These are phyloP conservation scores for Didymosphaeria variabile DNA, from an alignment of 2,329 filamentous ascomycete genomes.

Conservation along the genomic window DNA sequence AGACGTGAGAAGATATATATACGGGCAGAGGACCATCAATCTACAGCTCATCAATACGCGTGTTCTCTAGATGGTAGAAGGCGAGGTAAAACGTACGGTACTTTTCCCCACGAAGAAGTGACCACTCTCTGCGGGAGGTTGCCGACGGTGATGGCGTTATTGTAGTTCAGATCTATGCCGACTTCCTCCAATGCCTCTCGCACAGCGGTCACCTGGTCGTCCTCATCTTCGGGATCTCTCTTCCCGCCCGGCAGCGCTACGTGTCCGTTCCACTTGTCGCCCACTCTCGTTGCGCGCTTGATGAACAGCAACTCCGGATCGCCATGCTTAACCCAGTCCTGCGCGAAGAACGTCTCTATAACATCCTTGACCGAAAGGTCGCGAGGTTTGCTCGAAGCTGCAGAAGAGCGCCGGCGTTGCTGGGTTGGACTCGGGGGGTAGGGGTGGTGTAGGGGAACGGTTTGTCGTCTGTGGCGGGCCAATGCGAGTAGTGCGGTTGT, in stretches of 20 bases:
- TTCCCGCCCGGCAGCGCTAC: constrained; percentile 74
- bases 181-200: constrained; percentile 74
- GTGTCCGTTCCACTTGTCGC: constrained; percentile 75
- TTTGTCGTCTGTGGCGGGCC: constrained; percentile 51
- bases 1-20: constrained; percentile 70
- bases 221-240: constrained; percentile 69
- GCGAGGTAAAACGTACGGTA: constrained; percentile 58
- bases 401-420: constrained; percentile 39
- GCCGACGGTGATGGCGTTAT: constrained; percentile 60
- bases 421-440: constrained; percentile 28
- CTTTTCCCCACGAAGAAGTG: constrained; percentile 72
- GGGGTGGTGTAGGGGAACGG: constrained; percentile 25
- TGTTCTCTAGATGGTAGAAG: neutral
- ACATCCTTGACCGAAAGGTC: constrained; percentile 51
- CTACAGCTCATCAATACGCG: constrained; percentile 46
- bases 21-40: constrained; percentile 75
- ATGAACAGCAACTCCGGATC: constrained; percentile 76
- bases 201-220: constrained; percentile 69
- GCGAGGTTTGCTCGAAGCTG: constrained; percentile 30
- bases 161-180: constrained; percentile 65
- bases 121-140: constrained; percentile 73
- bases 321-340: constrained; percentile 71
- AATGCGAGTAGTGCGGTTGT: constrained; percentile 65
- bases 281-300: constrained; percentile 70
- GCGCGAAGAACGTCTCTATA: constrained; percentile 67